A percentile compares a stretch with the other conserved stretches of the same genome.
These are phyloP conservation scores for Penicillium sp. DNA, from an alignment of 2,329 filamentous ascomycete species.

Conservation along the genomic window DNA sequence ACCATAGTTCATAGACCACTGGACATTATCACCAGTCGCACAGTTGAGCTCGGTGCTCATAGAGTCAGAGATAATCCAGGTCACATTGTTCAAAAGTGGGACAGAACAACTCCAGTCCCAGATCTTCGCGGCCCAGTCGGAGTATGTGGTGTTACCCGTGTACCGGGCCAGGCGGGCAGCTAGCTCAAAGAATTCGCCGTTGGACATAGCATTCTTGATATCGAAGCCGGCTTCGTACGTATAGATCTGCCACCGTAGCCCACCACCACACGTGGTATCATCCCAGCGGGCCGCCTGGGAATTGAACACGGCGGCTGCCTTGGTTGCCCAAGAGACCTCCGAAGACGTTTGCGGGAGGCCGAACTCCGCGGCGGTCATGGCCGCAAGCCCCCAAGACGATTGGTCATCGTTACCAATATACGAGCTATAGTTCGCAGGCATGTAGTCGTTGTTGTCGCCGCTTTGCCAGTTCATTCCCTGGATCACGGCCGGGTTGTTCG, in stretches of 20 bases:
- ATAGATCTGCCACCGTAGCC: conserved; percentile 15
- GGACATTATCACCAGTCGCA: conserved; percentile 58
- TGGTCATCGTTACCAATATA: conserved; percentile 19
- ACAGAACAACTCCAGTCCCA: conserved; percentile 13
- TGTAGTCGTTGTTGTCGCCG: conserved; percentile 7
- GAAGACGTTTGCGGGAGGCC: neutral
- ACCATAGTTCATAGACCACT: conserved; percentile 67
- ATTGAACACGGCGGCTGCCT: conserved; percentile 15
- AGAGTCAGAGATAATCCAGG: conserved; percentile 13
- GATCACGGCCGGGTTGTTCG: conserved; percentile 12
- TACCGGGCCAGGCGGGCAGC: conserved; percentile 14
- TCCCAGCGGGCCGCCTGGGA: conserved; percentile 12
- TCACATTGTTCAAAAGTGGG: conserved; percentile 11
- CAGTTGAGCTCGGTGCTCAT: conserved; percentile 50
- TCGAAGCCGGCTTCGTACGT: conserved; percentile 9
- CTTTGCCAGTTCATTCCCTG: conserved; percentile 15
- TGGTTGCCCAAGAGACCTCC: conserved; percentile 8
- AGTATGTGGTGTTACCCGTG: conserved; percentile 9
- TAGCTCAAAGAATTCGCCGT: conserved; percentile 13
- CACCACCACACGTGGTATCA: conserved; percentile 9
- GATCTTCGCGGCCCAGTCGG: conserved; percentile 16
- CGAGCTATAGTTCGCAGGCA: conserved; percentile 14
- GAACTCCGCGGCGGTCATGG: conserved; percentile 13
- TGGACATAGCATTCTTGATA: conserved; percentile 15
- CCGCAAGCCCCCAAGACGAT: conserved; percentile 15